Evolutionary conservation across 2,329 filamentous ascomycete genomes (phyloP), one percentile per base, ranked within the genome.

Genomic region (Penicillium sp.): DNA sequence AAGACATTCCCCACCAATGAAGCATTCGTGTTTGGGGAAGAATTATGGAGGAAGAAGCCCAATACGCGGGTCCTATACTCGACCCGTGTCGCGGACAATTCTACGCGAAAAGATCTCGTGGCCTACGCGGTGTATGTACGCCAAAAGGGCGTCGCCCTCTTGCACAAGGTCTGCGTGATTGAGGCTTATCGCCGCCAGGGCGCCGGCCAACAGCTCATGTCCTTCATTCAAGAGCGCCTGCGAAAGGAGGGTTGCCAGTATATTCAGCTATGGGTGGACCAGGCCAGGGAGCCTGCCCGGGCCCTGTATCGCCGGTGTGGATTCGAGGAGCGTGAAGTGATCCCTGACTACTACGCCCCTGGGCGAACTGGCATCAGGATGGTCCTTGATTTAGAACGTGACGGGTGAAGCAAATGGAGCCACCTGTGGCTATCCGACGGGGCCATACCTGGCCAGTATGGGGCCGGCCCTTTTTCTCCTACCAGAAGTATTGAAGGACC

Each of bases 81-180:
- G 50, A 73, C 64, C 38, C 61, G 55, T 56, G 57, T 63, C 45
- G 41, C 59, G 45, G 43, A 66, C 54, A 20, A 22, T 37, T n/a
- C 41, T n/a, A 63, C 58, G 41, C 59, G 55, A 54, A 39, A 63
- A 20, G 60, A 66, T 48, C 58, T 82, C 31, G 71, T 78, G 55
- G 82, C 78, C 41, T 85, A 84, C 67, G 73, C 78, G 20, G 76
- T 83, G 55, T 81, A 77, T 61, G 75, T 81, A 45, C 75, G 78
- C 50, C 76, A 77, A 58, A 79, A 79, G 63, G 75, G 76, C 50
- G 63, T 75, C 28, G 78, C 79, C 17, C 75, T 82, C 55, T 73
- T 84, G 45, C 82, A 84, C 67, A 85, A 84, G 64, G 73, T 84
- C 39, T 84, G 82, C 62, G 79, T 84, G 14, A 69, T 78, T 31